Conservation (phyloP, 164 flowering plant species). For the Amborella trichopoda region DNA sequence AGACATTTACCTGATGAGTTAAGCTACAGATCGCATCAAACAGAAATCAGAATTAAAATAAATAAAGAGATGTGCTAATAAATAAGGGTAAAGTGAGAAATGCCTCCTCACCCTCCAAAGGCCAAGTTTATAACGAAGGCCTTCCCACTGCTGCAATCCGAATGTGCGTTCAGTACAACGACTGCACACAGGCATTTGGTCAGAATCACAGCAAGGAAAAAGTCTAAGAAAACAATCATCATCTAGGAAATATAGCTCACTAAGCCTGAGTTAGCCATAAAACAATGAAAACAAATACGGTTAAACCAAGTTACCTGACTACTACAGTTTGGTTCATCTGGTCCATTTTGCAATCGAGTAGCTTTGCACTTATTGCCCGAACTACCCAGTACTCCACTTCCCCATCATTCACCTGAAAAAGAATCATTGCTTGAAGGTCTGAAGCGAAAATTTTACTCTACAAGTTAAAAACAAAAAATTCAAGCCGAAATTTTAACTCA, state of each 20-base stretch:
- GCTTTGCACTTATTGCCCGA: slow-evolving; percentile 74
- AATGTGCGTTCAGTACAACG: slow-evolving; percentile 67
- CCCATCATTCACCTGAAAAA: slow-evolving; percentile 47
- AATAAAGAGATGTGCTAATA: too few species aligned
- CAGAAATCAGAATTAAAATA: too few species aligned
- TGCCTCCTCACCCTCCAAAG: slow-evolving; percentile 83
- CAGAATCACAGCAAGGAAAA: neutral
- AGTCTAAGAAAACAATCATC: neutral
- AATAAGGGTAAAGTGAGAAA: too few species aligned
- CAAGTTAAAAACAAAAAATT: too few species aligned
- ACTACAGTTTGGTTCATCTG: slow-evolving; percentile 79
- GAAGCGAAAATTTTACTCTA: too few species aligned
- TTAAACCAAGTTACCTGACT: slow-evolving; percentile 44
- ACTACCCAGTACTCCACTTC: slow-evolving; percentile 97
- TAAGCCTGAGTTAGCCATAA: neutral
- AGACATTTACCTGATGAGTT: too few species aligned
- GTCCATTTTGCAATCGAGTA: slow-evolving; percentile 89
- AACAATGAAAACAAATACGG: neutral
- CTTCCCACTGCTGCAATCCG: slow-evolving; percentile 68
- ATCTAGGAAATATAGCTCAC: neutral
- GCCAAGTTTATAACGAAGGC: slow-evolving; percentile 54
- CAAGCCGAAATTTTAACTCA: too few species aligned
- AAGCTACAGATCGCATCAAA: too few species aligned
- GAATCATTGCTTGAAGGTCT: too few species aligned
- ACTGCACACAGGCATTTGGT: slow-evolving; percentile 26